A percentile compares a stretch with the other conserved stretches of the same genome.
These are phyloP conservation scores for Cudoniella acicularis DNA, from an alignment of 495 filamentous ascomycete genomes.

Conservation along the genomic window DNA sequence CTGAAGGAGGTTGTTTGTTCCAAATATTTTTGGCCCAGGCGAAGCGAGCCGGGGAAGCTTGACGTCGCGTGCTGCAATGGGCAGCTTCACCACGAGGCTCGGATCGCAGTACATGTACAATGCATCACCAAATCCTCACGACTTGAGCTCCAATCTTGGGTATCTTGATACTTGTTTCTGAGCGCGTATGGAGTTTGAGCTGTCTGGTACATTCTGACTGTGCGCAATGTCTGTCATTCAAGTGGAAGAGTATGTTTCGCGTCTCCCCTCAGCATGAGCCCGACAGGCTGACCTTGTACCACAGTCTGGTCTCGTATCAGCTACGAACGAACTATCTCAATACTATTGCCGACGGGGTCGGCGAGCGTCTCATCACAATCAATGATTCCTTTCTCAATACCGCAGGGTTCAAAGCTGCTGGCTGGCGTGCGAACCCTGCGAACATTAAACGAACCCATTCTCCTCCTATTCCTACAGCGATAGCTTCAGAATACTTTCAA, in stretches of 20 bases:
- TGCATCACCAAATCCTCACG: background rate
- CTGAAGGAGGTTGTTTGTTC: background rate
- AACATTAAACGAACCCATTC: slow-evolving; percentile 90
- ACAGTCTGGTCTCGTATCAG: slow-evolving; percentile 88
- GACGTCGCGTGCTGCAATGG: background rate
- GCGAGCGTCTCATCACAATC: slow-evolving; percentile 89
- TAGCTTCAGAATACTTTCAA: slow-evolving; percentile 86
- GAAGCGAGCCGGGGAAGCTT: background rate
- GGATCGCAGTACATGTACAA: slow-evolving; percentile 6
- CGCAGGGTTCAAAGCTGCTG: slow-evolving; percentile 91
- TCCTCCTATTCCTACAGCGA: slow-evolving; percentile 89
- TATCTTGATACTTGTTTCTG: background rate
- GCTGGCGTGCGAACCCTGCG: slow-evolving; percentile 76
- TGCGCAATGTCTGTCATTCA: slow-evolving; percentile 83
- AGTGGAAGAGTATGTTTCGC: slow-evolving; percentile 80
- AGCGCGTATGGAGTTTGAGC: background rate
- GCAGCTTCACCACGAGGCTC: background rate
- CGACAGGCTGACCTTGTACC: too few species aligned
- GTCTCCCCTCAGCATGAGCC: background rate
- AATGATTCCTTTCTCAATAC: slow-evolving; percentile 88
- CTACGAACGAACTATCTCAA: slow-evolving; percentile 88
- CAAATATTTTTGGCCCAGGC: background rate
- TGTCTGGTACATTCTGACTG: slow-evolving; percentile 1
- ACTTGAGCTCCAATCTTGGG: background rate
- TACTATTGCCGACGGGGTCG: slow-evolving; percentile 89